These are phyloP conservation scores for Nakataea oryzae DNA, from an alignment of 2,329 filamentous ascomycete genomes.

Conservation along the genomic window DNA sequence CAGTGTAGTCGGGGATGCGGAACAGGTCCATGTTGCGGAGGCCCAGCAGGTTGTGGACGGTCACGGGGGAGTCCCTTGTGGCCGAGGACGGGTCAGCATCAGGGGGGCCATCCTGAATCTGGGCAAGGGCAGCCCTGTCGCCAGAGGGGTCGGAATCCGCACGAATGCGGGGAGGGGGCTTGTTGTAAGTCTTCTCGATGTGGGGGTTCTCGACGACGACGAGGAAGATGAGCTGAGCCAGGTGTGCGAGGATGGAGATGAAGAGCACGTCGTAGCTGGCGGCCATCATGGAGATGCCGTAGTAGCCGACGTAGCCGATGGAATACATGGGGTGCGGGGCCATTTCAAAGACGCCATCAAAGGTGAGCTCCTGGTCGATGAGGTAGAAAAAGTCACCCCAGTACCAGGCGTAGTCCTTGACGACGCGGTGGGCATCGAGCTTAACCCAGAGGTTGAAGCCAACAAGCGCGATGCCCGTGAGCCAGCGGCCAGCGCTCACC, in stretches of 20 bases:
- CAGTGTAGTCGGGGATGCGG: constrained; percentile 73
- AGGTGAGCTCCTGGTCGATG: constrained; percentile 93
- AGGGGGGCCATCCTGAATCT: not conserved
- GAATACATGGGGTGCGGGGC: constrained; percentile 98
- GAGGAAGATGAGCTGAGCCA: constrained; percentile 89
- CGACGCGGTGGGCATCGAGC: constrained; percentile 90
- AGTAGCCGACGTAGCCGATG: constrained; percentile 94
- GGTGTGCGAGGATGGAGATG: constrained; percentile 91
- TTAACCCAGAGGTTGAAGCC: constrained; percentile 98
- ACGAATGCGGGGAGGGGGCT: constrained; percentile 63
- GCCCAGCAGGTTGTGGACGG: constrained; percentile 77
- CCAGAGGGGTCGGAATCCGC: constrained; percentile 18
- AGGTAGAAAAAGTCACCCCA: constrained; percentile 99
- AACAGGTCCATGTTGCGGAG: constrained; percentile 78
- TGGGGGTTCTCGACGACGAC: constrained; percentile 91
- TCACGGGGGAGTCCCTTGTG: constrained; percentile 38
- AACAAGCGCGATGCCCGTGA: constrained; percentile 65
- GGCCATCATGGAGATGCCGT: constrained; percentile 95
- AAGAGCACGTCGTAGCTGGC: constrained; percentile 96
- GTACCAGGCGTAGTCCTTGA: constrained; percentile 99
- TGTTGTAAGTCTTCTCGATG: constrained; percentile 96
- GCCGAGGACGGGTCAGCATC: constrained; percentile 6
- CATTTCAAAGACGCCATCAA: constrained; percentile 98
- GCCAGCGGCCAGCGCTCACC: constrained; percentile 68
- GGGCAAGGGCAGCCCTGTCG: constrained; percentile 12